A percentile compares a stretch with the other conserved stretches of the same genome.
Conservation (phyloP, 2,329 filamentous ascomycete species). For the Cladosporium halotolerans region DNA sequence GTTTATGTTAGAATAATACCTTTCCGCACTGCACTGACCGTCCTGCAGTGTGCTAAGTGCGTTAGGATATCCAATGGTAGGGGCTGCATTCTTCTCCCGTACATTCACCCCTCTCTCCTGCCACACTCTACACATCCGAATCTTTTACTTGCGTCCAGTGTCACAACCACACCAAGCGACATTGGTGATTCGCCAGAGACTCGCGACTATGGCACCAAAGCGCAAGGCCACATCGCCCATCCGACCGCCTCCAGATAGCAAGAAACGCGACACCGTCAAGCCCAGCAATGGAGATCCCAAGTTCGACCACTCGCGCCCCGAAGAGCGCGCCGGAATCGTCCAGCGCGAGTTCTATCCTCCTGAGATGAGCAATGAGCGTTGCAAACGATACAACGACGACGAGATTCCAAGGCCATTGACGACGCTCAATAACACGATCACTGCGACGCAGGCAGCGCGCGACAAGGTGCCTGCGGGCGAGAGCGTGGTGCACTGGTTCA, state of each 20-base stretch:
- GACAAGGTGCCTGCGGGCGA: slow-evolving; percentile 48
- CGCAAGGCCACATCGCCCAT: slow-evolving; percentile 28
- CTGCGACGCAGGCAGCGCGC: slow-evolving; percentile 53
- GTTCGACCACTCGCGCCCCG: slow-evolving; percentile 28
- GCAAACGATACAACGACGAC: slow-evolving; percentile 64
- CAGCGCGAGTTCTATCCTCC: slow-evolving; percentile 68
- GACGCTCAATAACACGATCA: slow-evolving; percentile 54
- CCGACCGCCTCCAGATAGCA: slow-evolving; percentile 19
- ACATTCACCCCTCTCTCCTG: neutral
- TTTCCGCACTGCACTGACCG: no score
- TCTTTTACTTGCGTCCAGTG: neutral
- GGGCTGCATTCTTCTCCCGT: neutral
- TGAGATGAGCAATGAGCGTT: slow-evolving; percentile 78
- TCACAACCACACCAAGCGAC: neutral
- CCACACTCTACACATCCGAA: neutral
- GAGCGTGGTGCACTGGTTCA: slow-evolving; percentile 85
- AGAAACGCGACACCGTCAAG: slow-evolving; percentile 16
- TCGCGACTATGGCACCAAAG: slow-evolving; percentile 22
- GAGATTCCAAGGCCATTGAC: slow-evolving; percentile 68
- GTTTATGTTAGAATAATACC: no score
- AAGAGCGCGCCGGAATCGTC: slow-evolving; percentile 36
- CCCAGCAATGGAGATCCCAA: slow-evolving; percentile 17
- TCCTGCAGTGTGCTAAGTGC: no score
- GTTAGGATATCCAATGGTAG: neutral
- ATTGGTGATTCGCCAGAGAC: neutral